These are phyloP conservation scores for Hypseocharis bilobata DNA, from an alignment of 441 rosid genomes.

Conservation along the genomic window DNA sequence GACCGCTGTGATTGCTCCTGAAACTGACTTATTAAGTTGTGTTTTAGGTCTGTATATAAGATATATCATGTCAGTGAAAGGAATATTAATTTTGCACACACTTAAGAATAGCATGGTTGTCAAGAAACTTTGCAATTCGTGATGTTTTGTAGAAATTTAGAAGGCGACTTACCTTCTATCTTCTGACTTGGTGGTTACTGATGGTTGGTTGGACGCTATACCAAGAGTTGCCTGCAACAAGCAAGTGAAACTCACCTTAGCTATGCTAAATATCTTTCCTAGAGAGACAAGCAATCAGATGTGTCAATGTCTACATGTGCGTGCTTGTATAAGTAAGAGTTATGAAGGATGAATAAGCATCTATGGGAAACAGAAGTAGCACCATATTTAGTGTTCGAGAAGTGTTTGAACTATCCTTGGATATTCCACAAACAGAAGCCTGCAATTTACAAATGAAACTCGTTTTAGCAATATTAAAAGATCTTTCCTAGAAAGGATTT, in stretches of 20 bases:
- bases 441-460: slow-evolving; percentile 5
- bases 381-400: slow-evolving; percentile 1
- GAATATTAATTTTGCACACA: not conserved
- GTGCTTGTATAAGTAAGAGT: not conserved
- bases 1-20: slow-evolving; percentile 29
- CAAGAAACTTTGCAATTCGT: not conserved
- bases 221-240: slow-evolving; percentile 44
- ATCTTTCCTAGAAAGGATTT: too few relatives aligned
- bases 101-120: not conserved
- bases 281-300: not conserved
- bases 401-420: not conserved
- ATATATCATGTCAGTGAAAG: slow-evolving; percentile 11
- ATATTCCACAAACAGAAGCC: not conserved
- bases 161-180: slow-evolving; percentile 38
- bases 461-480: too few relatives aligned
- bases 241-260: slow-evolving; percentile 18
- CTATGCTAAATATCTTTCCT: not conserved
- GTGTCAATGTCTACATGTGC: not conserved
- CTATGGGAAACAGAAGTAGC: not conserved
- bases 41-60: slow-evolving; percentile 32
- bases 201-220: slow-evolving; percentile 31
- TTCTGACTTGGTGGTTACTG: slow-evolving; percentile 30
- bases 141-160: not conserved
- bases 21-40: slow-evolving; percentile 29
- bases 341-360: not conserved